Evolutionary conservation across 2,329 filamentous ascomycete genomes (phyloP).

Genomic region (Cadophora sp.): DNA sequence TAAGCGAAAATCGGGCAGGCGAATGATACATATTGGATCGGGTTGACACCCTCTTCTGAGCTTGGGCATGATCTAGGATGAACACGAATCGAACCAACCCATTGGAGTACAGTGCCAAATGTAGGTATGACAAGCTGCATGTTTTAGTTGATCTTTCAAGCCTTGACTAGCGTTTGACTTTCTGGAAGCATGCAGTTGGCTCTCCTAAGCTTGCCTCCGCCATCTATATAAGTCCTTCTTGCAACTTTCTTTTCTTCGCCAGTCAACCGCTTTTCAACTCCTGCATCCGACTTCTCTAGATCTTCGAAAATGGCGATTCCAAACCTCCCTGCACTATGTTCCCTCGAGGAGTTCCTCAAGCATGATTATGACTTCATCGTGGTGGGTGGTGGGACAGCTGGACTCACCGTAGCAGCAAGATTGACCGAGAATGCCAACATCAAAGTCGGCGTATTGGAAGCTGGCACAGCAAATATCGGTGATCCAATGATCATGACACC

Average conservation of each 20-base stretch:
- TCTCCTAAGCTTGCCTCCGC: not conserved
- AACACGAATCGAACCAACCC: no score
- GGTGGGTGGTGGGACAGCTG: conserved; percentile 54
- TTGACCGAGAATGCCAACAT: conserved; percentile 65
- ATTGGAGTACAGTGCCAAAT: no score
- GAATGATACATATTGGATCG: no score
- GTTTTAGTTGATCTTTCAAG: not conserved
- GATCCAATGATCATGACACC: conserved; percentile 39
- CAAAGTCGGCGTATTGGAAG: conserved; percentile 33
- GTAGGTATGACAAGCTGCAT: not conserved
- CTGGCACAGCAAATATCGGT: conserved; percentile 19
- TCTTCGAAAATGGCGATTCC: conserved; percentile 2
- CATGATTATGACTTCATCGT: conserved; percentile 49
- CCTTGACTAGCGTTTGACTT: not conserved
- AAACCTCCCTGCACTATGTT: conserved; percentile 17
- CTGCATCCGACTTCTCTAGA: not conserved
- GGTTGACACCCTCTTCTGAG: no score
- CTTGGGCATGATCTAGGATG: no score
- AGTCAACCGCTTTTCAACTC: not conserved
- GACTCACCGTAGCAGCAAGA: conserved; percentile 51
- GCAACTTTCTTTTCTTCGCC: not conserved
- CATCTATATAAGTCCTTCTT: not conserved
- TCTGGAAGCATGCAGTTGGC: not conserved
- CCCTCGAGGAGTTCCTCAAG: conserved; percentile 19
- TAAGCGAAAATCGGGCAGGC: no score